Evolutionary conservation across 257 asterid species (phyloP), one percentile per base, ranked within the genome.

Genomic region (Lantana camara): DNA sequence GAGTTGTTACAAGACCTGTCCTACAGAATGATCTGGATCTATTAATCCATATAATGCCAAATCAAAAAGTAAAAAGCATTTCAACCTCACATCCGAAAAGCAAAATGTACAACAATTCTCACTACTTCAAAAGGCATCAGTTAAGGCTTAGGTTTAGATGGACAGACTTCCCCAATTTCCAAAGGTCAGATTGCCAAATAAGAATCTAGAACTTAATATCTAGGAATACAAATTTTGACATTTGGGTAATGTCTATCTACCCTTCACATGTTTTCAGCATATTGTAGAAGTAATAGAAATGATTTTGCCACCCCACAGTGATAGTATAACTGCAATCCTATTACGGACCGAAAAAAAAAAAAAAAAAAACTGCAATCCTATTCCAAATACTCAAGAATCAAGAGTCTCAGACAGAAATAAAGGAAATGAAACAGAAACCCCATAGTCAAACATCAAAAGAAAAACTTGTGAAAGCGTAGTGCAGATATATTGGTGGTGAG

Each of bases 1-100:
- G 78, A 62, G 90, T 76, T 75, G 85, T 71, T 40, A 82, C 79
- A 76, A 66, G 76, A 72, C 99, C 99, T 66, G 74, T 77, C 99
- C 99, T 90, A 82, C 90, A 82, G 54, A 73, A 70, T 68, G 64
- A 41, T 63, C 69, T 59, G 72, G 60, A 76, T 59, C 72, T 59
- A 48, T 69, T 66, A 80, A 71, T 65, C 61, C 74, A 64, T 52
- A 40, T 15, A 45, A 66, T 22, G 44, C 51, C 15, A 64, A 64
- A 68, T 63, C 27, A 38, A 23, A 62, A 37, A 40, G 54, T 19
- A 59, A 23, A 48, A 9, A 32, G 14, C 16, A 45, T 14, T 56
- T 34, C 52, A 20, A 48, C 12, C 17, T n/a, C n/a, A n/a, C n/a
- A n/a, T n/a, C n/a, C n/a, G n/a, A n/a, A n/a, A n/a, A n/a, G n/a